These are phyloP conservation scores for Trichoderma atrobrunneum DNA, from an alignment of 2,329 filamentous ascomycete species.

Conservation along the genomic window DNA sequence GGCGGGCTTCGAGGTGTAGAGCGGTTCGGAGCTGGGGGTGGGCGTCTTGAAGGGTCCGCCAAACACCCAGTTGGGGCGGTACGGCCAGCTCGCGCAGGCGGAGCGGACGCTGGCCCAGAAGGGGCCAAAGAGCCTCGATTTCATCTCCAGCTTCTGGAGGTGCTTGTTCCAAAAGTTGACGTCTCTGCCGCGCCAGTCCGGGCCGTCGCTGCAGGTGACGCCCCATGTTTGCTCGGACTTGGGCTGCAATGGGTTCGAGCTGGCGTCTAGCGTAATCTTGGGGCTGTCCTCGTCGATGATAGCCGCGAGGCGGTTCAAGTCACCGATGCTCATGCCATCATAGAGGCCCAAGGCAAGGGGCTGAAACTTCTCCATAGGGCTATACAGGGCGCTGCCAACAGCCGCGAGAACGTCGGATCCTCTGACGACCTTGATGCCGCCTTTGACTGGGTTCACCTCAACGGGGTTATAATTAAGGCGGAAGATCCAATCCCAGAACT, in stretches of 20 bases:
- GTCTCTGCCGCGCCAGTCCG: conserved; percentile 21
- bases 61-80: conserved; percentile 40
- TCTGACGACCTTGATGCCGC: conserved; percentile 29
- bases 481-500: conserved; percentile 32
- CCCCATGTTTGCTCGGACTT: background rate
- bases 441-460: conserved; percentile 20
- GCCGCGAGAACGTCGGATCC: conserved; percentile 29
- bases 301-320: conserved; percentile 5
- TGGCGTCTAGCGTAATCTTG: background rate
- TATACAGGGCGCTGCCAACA: conserved; percentile 33
- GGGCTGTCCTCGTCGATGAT: background rate
- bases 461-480: conserved; percentile 29
- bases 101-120: conserved; percentile 36
- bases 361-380: conserved; percentile 23
- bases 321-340: conserved; percentile 22
- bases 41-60: conserved; percentile 31
- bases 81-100: conserved; percentile 36
- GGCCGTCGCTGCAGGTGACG: conserved; percentile 36
- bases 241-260: background rate
- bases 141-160: conserved; percentile 25
- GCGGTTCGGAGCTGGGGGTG: conserved; percentile 20
- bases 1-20: conserved; percentile 31
- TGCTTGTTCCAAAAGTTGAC: conserved; percentile 28
- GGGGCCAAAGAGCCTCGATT: conserved; percentile 32
- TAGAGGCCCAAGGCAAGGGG: conserved; percentile 16